These are phyloP conservation scores for Laetiporus sulphureus DNA, from an alignment of 1,284 basidiomycete genomes.

Conservation along the genomic window DNA sequence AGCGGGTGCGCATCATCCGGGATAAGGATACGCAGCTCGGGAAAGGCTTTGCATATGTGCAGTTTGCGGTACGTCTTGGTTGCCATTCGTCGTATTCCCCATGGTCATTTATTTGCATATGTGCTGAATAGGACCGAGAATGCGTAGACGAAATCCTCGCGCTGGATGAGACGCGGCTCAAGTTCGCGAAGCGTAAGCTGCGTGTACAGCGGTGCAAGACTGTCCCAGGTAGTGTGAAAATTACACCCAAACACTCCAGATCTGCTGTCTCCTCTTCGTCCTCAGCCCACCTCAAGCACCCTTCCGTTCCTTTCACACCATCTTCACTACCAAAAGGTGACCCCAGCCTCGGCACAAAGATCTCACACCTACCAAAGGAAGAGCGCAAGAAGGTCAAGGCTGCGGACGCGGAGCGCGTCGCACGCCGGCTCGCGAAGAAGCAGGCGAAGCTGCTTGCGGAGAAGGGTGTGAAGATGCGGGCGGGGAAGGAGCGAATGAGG, in stretches of 20 bases:
- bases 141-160: conserved; percentile 88
- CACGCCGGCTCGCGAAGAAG: conserved; percentile 85
- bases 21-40: not conserved
- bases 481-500: conserved; percentile 37
- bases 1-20: conserved; percentile 45
- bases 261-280: conserved; percentile 11
- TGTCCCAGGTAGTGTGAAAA: conserved; percentile 30
- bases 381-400: conserved; percentile 81
- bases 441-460: conserved; percentile 57
- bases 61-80: conserved; percentile 63
- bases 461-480: conserved; percentile 32
- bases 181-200: conserved; percentile 85
- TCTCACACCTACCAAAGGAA: conserved; percentile 76
- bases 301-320: conserved; percentile 8
- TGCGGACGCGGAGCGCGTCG: conserved; percentile 70
- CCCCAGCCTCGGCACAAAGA: conserved; percentile 69
- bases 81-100: not conserved
- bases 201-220: conserved; percentile 84
- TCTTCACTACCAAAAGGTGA: conserved; percentile 64
- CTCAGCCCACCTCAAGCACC: conserved; percentile 3
- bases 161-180: conserved; percentile 67
- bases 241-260: conserved; percentile 15
- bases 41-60: conserved; percentile 77
- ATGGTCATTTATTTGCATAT: conserved; percentile 5
- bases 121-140: conserved; percentile 60